phyloP scores from a whole-genome alignment of 2,329 filamentous ascomycete species.

The Chaetomium sp. region DNA sequence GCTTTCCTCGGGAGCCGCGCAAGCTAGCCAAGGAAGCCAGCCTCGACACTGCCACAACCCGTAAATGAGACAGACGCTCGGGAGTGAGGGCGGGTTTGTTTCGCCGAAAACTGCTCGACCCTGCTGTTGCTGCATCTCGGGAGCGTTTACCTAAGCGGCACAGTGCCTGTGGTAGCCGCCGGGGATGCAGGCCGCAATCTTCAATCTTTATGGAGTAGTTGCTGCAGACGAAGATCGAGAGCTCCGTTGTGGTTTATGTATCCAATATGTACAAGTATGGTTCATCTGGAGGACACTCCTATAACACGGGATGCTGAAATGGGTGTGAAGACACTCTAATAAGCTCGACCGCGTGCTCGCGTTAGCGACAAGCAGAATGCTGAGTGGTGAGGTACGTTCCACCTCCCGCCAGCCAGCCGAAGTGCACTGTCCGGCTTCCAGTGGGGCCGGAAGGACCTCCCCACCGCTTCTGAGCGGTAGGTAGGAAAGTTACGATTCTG shows the following conservation, averaged over 20 bases:
- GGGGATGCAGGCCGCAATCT: not conserved
- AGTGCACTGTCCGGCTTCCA: not conserved
- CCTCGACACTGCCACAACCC: slow-evolving; percentile 19
- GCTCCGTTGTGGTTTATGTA: not conserved
- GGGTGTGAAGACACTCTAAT: not conserved
- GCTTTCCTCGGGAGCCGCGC: not conserved
- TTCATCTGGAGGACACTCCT: not conserved
- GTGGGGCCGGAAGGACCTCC: slow-evolving; percentile 11
- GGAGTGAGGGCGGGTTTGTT: not conserved
- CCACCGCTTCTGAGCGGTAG: slow-evolving; percentile 17
- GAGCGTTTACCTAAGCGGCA: slow-evolving; percentile 4
- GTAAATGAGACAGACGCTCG: slow-evolving; percentile 12
- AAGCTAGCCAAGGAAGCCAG: slow-evolving; percentile 9
- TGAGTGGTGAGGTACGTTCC: slow-evolving; percentile 4
- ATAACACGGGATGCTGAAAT: not conserved
- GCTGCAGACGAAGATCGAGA: slow-evolving; percentile 7
- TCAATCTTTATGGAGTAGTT: not conserved
- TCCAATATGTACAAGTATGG: not conserved
- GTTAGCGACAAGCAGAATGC: not conserved
- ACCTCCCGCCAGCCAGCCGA: not conserved
- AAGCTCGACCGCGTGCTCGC: not conserved
- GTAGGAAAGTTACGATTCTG: slow-evolving; percentile 9
- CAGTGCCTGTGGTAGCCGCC: not conserved
- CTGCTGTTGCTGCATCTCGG: not conserved
- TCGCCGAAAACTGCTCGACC: not conserved